Evolutionary conservation across 768 basidiomycete genomes (phyloP).

Genomic region (Phaeolepiota aurea): DNA sequence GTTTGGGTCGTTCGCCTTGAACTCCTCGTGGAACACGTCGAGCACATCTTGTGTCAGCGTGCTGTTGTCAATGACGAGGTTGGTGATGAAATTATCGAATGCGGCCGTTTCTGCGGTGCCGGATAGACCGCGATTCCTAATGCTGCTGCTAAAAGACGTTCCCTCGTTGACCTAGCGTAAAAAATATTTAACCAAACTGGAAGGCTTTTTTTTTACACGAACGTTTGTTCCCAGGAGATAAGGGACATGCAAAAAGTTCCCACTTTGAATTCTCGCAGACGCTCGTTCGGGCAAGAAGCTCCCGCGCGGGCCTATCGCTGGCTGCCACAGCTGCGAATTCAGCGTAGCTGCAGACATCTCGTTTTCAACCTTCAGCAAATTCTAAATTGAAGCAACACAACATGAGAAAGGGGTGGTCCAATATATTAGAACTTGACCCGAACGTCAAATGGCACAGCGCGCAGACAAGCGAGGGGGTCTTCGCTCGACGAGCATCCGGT

Average conservation of each 20-base stretch:
- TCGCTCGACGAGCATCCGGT: conserved; percentile 36
- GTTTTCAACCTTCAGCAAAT: conserved; percentile 39
- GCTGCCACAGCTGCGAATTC: conserved; percentile 51
- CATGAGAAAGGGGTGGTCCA: neutral
- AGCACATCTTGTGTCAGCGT: conserved; percentile 35
- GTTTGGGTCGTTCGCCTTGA: conserved; percentile 38
- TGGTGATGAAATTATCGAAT: conserved; percentile 38
- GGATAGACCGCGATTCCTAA: conserved; percentile 29
- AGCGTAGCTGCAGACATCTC: conserved; percentile 33
- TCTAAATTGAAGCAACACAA: conserved; percentile 20
- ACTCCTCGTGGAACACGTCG: conserved; percentile 27
- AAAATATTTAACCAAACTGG: no score
- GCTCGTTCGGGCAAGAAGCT: conserved; percentile 39
- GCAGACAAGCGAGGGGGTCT: conserved; percentile 34
- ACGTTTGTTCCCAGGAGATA: conserved; percentile 48
- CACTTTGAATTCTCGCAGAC: conserved; percentile 33
- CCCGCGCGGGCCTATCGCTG: conserved; percentile 40
- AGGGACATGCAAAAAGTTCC: conserved; percentile 45
- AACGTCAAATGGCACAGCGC: conserved; percentile 35
- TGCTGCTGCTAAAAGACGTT: conserved; percentile 28
- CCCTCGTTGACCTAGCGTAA: conserved; percentile 43
- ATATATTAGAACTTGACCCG: conserved; percentile 3
- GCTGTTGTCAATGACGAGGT: conserved; percentile 44
- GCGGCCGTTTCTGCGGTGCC: conserved; percentile 29
- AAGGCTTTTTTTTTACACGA: no score